Percentiles rank a stretch among this genome's conserved stretches.
Evolutionary conservation across 257 asterid species (phyloP).

Genomic region (Paulownia fortunei): DNA sequence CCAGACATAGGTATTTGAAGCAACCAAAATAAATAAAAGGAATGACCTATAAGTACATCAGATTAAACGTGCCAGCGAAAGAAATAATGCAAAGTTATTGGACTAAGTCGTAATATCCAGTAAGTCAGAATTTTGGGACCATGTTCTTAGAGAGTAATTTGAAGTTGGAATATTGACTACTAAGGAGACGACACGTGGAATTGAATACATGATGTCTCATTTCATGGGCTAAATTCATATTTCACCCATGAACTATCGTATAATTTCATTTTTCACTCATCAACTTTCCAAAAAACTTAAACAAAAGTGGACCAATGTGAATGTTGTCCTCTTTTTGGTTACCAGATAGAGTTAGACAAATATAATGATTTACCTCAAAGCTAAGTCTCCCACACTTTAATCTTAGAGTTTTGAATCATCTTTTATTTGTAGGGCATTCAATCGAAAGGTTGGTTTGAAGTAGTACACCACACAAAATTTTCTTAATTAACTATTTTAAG

Average conservation of each 20-base stretch:
- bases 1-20: no score
- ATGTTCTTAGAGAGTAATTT: neutral
- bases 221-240: neutral
- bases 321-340: no score
- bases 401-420: no score
- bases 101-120: neutral
- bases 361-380: no score
- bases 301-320: neutral
- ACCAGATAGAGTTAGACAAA: no score
- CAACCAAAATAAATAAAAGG: no score
- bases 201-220: neutral
- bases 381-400: no score
- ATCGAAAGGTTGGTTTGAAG: no score
- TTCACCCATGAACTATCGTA: neutral
- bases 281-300: neutral
- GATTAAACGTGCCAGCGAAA: neutral
- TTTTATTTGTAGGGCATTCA: no score
- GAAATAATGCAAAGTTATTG: neutral
- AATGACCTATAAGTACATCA: no score
- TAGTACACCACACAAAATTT: no score
- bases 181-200: constrained; percentile 17
- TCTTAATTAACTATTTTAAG: no score
- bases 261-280: neutral
- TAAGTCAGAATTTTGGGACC: neutral
- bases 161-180: neutral